These are phyloP conservation scores for Geranomyces michiganensis DNA, from an alignment of 192 early-diverging fungal genomes.

Conservation along the genomic window DNA sequence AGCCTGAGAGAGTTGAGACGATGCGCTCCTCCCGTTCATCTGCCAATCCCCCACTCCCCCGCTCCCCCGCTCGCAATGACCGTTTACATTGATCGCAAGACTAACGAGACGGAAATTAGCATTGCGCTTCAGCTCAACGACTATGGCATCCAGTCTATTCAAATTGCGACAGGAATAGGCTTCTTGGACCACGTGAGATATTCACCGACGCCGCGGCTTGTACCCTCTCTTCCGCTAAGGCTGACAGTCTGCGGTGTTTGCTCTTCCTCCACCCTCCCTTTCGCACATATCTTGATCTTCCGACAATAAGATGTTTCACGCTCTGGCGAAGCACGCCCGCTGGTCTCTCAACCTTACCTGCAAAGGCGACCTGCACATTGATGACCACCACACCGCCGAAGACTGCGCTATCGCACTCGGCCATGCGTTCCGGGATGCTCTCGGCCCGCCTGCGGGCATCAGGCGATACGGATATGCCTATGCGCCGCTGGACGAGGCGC, in stretches of 20 bases:
- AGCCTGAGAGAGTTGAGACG: too few relatives aligned
- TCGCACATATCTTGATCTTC: too few relatives aligned
- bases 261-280: too few relatives aligned
- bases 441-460: constrained; percentile 91
- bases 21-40: too few relatives aligned
- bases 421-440: constrained; percentile 88
- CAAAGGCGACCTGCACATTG: constrained; percentile 93
- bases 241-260: too few relatives aligned
- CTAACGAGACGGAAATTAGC: constrained; percentile 91
- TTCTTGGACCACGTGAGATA: constrained; percentile 92
- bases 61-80: not conserved
- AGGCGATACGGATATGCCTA: constrained; percentile 92
- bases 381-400: constrained; percentile 98
- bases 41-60: too few relatives aligned
- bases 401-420: constrained; percentile 94
- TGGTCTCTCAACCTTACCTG: constrained; percentile 88
- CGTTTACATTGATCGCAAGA: constrained; percentile 74
- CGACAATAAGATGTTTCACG: constrained; percentile 84
- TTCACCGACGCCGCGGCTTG: too few relatives aligned
- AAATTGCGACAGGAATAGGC: constrained; percentile 89
- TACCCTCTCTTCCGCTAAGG: too few relatives aligned
- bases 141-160: constrained; percentile 69
- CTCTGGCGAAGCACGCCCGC: constrained; percentile 92
- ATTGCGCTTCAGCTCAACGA: constrained; percentile 62
- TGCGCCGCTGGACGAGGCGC: constrained; percentile 95